phyloP scores from a whole-genome alignment of 352 stramenopile genomes.

The Elongisporangium prolatum region DNA sequence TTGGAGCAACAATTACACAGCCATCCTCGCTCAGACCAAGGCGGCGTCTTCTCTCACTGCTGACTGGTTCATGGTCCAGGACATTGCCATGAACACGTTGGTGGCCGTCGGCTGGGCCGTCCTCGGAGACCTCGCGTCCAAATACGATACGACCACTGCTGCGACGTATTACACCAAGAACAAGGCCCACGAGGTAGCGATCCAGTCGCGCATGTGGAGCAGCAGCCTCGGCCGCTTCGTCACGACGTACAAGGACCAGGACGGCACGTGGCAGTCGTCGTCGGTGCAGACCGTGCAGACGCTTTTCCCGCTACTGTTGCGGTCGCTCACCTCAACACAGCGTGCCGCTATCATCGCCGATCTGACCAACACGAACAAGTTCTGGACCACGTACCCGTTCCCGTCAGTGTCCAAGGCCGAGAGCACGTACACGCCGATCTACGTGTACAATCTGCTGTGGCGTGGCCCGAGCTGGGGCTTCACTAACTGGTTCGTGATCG shows the following conservation, averaged over 20 bases:
- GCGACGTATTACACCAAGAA: constrained; percentile 14
- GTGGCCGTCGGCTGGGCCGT: constrained; percentile 14
- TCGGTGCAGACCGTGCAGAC: constrained; percentile 14
- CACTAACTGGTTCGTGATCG: constrained; percentile 18
- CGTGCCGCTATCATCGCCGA: constrained; percentile 10
- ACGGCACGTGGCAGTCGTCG: constrained; percentile 17
- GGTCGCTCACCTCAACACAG: constrained; percentile 10
- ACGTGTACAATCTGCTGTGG: constrained; percentile 18
- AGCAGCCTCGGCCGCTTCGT: constrained; percentile 12
- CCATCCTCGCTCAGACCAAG: constrained; percentile 12
- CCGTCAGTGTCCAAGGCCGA: constrained; percentile 14
- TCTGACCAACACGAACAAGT: constrained; percentile 11
- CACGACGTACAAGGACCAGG: constrained; percentile 18
- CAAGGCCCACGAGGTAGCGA: constrained; percentile 11
- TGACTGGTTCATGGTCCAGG: constrained; percentile 18
- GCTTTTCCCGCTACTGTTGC: constrained; percentile 14
- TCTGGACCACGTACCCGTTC: constrained; percentile 17
- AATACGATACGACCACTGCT: constrained; percentile 11
- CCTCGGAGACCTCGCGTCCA: constrained; percentile 10
- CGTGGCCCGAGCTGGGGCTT: constrained; percentile 14
- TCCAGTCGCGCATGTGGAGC: constrained; percentile 13
- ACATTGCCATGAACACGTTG: constrained; percentile 21
- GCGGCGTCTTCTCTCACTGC: constrained; percentile 10
- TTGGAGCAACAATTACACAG: constrained; percentile 19
- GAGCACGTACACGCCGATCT: constrained; percentile 15